Evolutionary conservation across 164 flowering plant species (phyloP), one percentile per base, ranked within the genome.

Genomic region (Magnolia sinica): DNA sequence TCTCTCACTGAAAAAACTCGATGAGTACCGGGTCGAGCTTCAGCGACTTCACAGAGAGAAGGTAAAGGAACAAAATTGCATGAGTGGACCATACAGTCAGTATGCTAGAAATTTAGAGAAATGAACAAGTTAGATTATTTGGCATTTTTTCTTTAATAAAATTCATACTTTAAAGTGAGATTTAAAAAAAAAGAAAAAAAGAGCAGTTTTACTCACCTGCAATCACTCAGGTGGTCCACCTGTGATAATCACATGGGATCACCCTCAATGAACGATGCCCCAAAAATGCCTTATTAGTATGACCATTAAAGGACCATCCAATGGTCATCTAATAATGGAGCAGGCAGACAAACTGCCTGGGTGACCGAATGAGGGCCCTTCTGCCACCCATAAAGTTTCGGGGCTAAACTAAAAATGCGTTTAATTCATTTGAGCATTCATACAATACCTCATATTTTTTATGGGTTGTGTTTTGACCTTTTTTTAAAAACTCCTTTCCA

Each of bases 41-140:
- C 92, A 89, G 79, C 84, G 87, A 78, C 93, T 93, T 73, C 92
- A 88, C 10, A 88, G 76, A 70, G 98, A 94, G 81, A 94, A 94
- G 97, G 98, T 91, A 87, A 23, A 11, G 16, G n/a, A 64, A 61
- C 8, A 61, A 55, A 55, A 55, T 16, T 13, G 61, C 3, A 55
- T 11, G 18, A 13, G 61, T 55, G 61, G 10, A 11, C 13, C 61
- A 8, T 11, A 55, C 16, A 11, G 61, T 14, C 59, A 8, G 13
- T 52, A 52, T 52, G 10, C 59, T 8, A 14, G 59, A 52, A 52
- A 52, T 52, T 9, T 27, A 27, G 29, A 27, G 29, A 27, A 27
- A 27, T 27, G 29, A 27, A 27, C 29, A 1, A 27, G 29, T 27
- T 27, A 27, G 29, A 27, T 27, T 27, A 27, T 27, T 27, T 27